Evolutionary conservation across 1,284 basidiomycete species (phyloP).

Genomic region (Tylopilus sp.): DNA sequence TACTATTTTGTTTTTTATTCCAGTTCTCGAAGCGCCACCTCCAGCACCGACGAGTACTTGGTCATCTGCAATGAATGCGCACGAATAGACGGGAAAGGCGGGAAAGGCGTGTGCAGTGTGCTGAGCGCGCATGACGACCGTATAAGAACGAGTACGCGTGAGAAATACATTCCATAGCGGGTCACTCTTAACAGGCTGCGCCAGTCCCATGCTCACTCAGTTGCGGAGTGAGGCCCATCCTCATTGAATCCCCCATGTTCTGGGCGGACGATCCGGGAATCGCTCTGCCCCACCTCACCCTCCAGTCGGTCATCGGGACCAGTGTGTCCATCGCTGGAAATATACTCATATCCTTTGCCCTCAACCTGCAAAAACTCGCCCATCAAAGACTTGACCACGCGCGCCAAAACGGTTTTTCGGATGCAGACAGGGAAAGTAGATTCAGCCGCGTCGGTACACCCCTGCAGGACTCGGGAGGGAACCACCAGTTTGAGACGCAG

Average conservation of each 20-base stretch:
- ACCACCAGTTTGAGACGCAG: constrained; percentile 23
- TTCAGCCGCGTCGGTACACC: constrained; percentile 2
- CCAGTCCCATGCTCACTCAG: neutral
- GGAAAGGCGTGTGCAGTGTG: constrained; percentile 76
- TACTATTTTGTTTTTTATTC: constrained; percentile 91
- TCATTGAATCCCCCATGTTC: constrained; percentile 17
- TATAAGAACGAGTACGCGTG: constrained; percentile 7
- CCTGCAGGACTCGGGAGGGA: constrained; percentile 13
- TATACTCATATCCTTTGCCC: constrained; percentile 83
- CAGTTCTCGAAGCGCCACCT: constrained; percentile 75
- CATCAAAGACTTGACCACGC: constrained; percentile 67
- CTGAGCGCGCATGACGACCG: constrained; percentile 63
- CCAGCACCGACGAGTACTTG: constrained; percentile 88
- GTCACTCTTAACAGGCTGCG: neutral
- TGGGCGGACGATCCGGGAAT: constrained; percentile 32
- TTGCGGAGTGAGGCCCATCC: neutral
- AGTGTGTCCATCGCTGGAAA: constrained; percentile 83
- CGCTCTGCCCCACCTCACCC: constrained; percentile 55
- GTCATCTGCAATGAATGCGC: constrained; percentile 72
- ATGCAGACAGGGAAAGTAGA: constrained; percentile 16
- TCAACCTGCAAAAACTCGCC: constrained; percentile 90
- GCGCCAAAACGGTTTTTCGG: constrained; percentile 17
- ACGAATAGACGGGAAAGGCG: constrained; percentile 84
- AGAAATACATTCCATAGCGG: constrained; percentile 11
- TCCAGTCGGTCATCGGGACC: constrained; percentile 74